A percentile compares a stretch with the other conserved stretches of the same genome.
Evolutionary conservation across 768 basidiomycete genomes (phyloP).

Genomic region (Hygrocybe coccinea): DNA sequence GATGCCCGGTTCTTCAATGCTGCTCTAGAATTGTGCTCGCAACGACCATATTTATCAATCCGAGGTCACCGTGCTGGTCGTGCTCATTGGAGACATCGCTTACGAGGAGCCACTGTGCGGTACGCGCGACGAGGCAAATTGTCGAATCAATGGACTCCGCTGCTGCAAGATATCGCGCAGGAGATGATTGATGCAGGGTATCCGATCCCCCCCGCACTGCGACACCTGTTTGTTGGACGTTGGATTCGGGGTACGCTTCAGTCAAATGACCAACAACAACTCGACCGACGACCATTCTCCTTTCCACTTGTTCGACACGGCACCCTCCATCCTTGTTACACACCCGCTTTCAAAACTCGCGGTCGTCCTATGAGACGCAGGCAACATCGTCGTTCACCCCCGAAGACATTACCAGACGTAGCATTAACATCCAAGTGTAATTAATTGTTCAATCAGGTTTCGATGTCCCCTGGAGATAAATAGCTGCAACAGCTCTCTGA

Average conservation of each 20-base stretch:
- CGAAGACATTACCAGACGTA: conserved; percentile 12
- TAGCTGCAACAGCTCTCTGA: conserved; percentile 30
- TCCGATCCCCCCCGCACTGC: conserved; percentile 37
- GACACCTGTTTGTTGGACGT: conserved; percentile 36
- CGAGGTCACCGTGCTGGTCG: conserved; percentile 16
- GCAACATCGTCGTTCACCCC: background rate
- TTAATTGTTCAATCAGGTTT: conserved; percentile 12
- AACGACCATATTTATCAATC: conserved; percentile 11
- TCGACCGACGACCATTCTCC: conserved; percentile 7
- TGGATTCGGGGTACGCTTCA: background rate
- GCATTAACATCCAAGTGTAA: background rate
- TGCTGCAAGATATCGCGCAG: conserved; percentile 34
- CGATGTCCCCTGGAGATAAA: conserved; percentile 43
- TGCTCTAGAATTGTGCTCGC: conserved; percentile 42
- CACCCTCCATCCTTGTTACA: background rate
- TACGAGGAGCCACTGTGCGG: conserved; percentile 22
- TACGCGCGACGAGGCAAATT: conserved; percentile 26
- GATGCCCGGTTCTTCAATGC: conserved; percentile 72
- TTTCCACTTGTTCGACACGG: background rate
- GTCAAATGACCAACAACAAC: background rate
- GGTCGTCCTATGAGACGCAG: conserved; percentile 4
- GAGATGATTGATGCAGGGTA: conserved; percentile 39
- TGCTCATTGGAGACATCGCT: conserved; percentile 28
- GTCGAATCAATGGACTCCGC: conserved; percentile 27
- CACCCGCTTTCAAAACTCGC: conserved; percentile 1